phyloP scores from a whole-genome alignment of 495 filamentous ascomycete genomes.

The Lasiosphaeria ovina region DNA sequence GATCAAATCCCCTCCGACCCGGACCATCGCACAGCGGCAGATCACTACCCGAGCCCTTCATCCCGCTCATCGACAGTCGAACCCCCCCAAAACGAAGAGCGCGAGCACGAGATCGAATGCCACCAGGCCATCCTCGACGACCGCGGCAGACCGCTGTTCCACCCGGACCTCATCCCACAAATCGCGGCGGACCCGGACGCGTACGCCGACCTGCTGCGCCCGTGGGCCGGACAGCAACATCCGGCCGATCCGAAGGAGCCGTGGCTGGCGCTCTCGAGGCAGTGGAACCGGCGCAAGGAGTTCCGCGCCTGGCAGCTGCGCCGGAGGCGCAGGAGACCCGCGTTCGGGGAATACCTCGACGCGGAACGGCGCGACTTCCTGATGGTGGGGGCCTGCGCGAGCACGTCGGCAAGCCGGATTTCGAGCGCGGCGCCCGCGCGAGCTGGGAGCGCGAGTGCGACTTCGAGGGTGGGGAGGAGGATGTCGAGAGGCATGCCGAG shows the following conservation, averaged over 20 bases:
- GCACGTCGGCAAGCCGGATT: neutral
- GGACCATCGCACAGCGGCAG: neutral
- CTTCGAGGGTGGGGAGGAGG: neutral
- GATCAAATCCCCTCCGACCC: neutral
- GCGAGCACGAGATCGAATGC: constrained; percentile 1
- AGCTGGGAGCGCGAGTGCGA: constrained; percentile 1
- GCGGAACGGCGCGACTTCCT: neutral
- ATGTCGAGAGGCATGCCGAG: neutral
- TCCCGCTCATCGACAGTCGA: neutral
- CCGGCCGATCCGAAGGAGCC: neutral
- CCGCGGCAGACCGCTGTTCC: constrained; percentile 3
- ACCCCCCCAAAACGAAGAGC: neutral
- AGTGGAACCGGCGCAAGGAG: constrained; percentile 1
- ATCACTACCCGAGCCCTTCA: neutral
- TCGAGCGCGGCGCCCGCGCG: neutral
- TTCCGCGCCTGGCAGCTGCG: constrained; percentile 7
- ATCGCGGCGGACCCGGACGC: constrained; percentile 1
- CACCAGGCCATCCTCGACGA: constrained; percentile 5
- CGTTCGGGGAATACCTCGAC: constrained; percentile 5
- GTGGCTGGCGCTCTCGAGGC: constrained; percentile 3
- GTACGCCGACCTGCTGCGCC: constrained; percentile 4
- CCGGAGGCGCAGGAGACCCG: neutral
- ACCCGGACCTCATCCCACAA: constrained; percentile 3
- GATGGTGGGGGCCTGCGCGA: neutral
- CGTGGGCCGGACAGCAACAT: neutral